Conservation (phyloP, 2,329 filamentous ascomycete species). For the Nothopassalora personata region DNA sequence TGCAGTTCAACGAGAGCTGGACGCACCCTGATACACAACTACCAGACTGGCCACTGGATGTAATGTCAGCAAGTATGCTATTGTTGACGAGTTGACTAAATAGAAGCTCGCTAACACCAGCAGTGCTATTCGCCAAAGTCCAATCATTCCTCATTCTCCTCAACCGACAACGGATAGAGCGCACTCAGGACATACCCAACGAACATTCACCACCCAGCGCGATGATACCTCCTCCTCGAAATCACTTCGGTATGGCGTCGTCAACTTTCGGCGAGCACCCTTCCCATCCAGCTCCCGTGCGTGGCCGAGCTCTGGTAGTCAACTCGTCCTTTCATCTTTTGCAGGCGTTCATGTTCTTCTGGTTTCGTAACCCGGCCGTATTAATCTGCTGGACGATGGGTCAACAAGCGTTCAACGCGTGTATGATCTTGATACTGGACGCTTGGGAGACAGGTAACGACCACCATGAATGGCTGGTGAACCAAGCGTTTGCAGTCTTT, state of each 20-base stretch:
- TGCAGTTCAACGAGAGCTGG: conserved; percentile 47
- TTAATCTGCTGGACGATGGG: conserved; percentile 46
- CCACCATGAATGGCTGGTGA: conserved; percentile 36
- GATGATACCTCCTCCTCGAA: conserved; percentile 16
- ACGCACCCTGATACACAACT: conserved; percentile 33
- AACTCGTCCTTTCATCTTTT: conserved; percentile 40
- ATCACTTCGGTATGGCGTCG: conserved; percentile 6
- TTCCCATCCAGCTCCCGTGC: conserved; percentile 26
- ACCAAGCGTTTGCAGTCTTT: conserved; percentile 41
- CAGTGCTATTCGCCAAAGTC: conserved; percentile 44
- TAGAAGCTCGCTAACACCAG: neutral
- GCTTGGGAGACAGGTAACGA: conserved; percentile 40
- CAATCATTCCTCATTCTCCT: conserved; percentile 47
- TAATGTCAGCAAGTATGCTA: conserved; percentile 41
- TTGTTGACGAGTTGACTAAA: neutral
- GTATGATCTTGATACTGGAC: conserved; percentile 46
- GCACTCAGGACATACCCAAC: conserved; percentile 20
- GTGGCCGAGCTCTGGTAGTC: conserved; percentile 39
- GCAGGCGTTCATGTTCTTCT: conserved; percentile 44
- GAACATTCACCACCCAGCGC: conserved; percentile 18
- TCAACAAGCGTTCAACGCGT: conserved; percentile 48
- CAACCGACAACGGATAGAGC: conserved; percentile 42
- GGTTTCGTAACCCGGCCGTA: conserved; percentile 38
- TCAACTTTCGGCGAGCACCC: conserved; percentile 19
- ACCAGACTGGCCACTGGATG: conserved; percentile 45